Percentiles rank a stretch among this genome's conserved stretches.
Conservation (phyloP, 495 filamentous ascomycete genomes). For the Penicillium verhagenii region DNA sequence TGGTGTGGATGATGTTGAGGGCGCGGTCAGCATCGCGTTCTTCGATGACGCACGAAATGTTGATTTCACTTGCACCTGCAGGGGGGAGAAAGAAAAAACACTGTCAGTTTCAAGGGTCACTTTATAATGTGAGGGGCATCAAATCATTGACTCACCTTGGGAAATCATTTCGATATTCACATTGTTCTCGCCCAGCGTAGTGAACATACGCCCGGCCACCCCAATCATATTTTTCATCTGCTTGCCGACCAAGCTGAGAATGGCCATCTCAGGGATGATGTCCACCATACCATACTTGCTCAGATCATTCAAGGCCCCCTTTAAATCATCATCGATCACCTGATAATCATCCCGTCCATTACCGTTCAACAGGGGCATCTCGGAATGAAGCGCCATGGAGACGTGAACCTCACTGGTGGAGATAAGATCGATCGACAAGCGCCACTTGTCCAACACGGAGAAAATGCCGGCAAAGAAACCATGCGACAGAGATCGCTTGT, state of each 20-base stretch:
- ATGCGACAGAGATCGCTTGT: conserved; percentile 82
- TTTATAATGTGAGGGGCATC: conserved; percentile 7
- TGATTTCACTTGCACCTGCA: conserved; percentile 94
- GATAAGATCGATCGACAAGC: conserved; percentile 86
- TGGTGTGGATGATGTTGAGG: conserved; percentile 92
- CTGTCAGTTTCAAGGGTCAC: conserved; percentile 19
- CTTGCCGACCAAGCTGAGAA: conserved; percentile 84
- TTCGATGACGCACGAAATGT: conserved; percentile 96
- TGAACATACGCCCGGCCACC: conserved; percentile 86
- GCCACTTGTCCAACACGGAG: conserved; percentile 73
- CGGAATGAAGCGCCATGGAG: conserved; percentile 87
- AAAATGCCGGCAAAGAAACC: conserved; percentile 93
- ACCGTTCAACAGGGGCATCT: conserved; percentile 50
- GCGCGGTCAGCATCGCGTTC: conserved; percentile 85
- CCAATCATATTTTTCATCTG: conserved; percentile 96
- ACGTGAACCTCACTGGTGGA: conserved; percentile 94
- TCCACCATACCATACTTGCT: conserved; percentile 79
- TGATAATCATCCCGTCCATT: conserved; percentile 61
- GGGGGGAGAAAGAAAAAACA: conserved; percentile 1
- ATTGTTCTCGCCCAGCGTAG: conserved; percentile 79
- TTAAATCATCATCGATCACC: conserved; percentile 62
- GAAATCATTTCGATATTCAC: conserved; percentile 98
- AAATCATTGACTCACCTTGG: conserved; percentile 64
- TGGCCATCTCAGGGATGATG: conserved; percentile 82
- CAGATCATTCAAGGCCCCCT: conserved; percentile 67